Conservation (phyloP, 371 early-diverging fungal genomes). For the Mortierella sp. region DNA sequence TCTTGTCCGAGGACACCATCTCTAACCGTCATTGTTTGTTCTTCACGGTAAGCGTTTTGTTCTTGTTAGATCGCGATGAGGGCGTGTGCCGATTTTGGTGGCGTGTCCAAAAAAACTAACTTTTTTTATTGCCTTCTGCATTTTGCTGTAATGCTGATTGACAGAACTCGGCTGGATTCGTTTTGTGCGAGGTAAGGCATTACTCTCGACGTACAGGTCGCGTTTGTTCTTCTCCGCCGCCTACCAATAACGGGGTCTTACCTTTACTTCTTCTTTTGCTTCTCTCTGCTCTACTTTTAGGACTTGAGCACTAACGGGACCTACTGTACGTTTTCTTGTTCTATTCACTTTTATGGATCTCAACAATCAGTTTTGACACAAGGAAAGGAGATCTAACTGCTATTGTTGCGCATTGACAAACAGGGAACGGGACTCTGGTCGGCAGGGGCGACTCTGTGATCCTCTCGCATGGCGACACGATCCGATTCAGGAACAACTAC, state of each 20-base stretch:
- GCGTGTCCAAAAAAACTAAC: background rate
- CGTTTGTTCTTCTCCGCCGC: background rate
- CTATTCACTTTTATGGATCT: background rate
- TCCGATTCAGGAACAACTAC: constrained; percentile 62
- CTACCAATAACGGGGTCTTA: background rate
- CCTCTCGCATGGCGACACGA: constrained; percentile 65
- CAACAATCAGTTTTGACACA: background rate
- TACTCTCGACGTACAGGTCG: background rate
- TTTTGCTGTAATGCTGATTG: background rate
- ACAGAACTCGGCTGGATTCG: constrained; percentile 31
- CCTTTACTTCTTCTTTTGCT: background rate
- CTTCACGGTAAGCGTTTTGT: constrained; percentile 12
- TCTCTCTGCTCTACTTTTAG: constrained; percentile 13
- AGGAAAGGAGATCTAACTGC: background rate
- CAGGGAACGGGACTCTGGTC: constrained; percentile 62
- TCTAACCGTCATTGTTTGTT: constrained; percentile 33
- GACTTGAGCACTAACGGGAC: constrained; percentile 44
- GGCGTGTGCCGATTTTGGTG: no score
- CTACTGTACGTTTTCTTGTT: constrained; percentile 25
- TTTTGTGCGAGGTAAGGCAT: constrained; percentile 33
- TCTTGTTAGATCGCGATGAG: no score
- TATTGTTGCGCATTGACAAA: background rate
- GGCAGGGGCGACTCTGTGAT: constrained; percentile 61
- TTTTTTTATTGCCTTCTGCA: background rate
- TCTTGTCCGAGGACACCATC: constrained; percentile 15